phyloP scores from a whole-genome alignment of 495 filamentous ascomycete genomes.

The Xylaria venustula region DNA sequence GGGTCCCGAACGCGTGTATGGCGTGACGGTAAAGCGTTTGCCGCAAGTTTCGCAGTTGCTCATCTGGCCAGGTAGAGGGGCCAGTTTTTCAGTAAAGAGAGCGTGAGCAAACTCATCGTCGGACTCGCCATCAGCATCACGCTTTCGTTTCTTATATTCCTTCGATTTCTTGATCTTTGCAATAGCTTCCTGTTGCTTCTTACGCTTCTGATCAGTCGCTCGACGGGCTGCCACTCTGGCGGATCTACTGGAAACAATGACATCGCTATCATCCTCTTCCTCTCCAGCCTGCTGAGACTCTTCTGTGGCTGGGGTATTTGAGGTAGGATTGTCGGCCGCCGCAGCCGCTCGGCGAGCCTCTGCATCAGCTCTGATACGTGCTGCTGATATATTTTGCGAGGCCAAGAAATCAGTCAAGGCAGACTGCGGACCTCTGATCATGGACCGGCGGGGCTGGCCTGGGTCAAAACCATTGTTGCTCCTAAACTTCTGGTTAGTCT shows the following conservation, averaged over 20 bases:
- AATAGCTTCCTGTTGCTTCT: conserved; percentile 61
- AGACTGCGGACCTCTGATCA: conserved; percentile 52
- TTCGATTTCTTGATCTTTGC: conserved; percentile 80
- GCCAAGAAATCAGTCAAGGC: conserved; percentile 81
- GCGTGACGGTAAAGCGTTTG: conserved; percentile 90
- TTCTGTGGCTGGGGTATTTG: conserved; percentile 17
- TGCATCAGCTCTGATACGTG: conserved; percentile 67
- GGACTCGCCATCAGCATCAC: conserved; percentile 45
- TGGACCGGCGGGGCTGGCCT: neutral
- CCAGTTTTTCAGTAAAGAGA: conserved; percentile 59
- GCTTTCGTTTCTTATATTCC: conserved; percentile 67
- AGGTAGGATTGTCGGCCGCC: conserved; percentile 23
- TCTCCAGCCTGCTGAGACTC: conserved; percentile 13
- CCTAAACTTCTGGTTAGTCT: neutral
- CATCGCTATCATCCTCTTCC: conserved; percentile 32
- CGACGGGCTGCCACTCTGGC: conserved; percentile 26
- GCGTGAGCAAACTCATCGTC: conserved; percentile 52
- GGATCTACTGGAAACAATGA: neutral
- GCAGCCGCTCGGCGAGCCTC: conserved; percentile 50
- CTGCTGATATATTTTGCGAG: conserved; percentile 88
- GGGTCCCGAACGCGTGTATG: conserved; percentile 81
- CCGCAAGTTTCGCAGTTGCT: conserved; percentile 84
- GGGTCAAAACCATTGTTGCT: neutral
- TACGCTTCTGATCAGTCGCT: conserved; percentile 39
- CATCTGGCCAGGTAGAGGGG: conserved; percentile 78